Base-by-base conservation (phyloP, 768 basidiomycete species). In the Psilocybe azurescens region DNA sequence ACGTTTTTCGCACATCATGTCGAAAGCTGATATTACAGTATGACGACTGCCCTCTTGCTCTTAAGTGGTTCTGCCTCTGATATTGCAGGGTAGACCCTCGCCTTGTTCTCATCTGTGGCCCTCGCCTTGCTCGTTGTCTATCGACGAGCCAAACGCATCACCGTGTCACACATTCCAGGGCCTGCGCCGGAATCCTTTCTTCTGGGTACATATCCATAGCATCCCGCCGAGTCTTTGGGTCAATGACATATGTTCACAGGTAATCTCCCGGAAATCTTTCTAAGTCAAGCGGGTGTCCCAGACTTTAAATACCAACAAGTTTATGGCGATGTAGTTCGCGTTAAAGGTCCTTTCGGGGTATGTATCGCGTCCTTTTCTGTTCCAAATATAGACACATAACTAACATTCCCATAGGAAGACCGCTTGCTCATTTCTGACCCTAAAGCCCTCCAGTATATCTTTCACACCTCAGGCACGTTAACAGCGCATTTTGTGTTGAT, bases 401-500 rank as follows among this genome's bases (percentile, higher is more conserved):
- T 49, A 58, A 53, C 53, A 29, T 53, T 53, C 30, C 11, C 62
- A 32, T 66, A 86, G 85, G 80, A 84, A 64, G 82, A 86, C 67
- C 79, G 82, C 18, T 72, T 87, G 36, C 71, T 83, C 52, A 77
- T 86, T 57, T 80, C 83, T 30, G 86, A 87, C 60, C 85, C 83
- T 1, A 85, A 85, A 69, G 84, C 85, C 3, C 72, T 87, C n/a
- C 83, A 85, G 64, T 81, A 86, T 65, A 82, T 86, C 29, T 79
- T 81, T 56, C 83, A 86, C 58, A 83, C 84, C 18, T 81, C 81
- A 14, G 80, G 80, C 75, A 41, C n/a, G 67, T 66, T 36, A 57
- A n/a, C 41, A 16, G 41, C 41, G 41, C 13, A 56, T n/a, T n/a
- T 10, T 53, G n/a, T n/a, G 29, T 20, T 39, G 38, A 53, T 58